A percentile compares a stretch with the other conserved stretches of the same genome.
phyloP scores from a whole-genome alignment of 2,329 filamentous ascomycete genomes.

The Leptodontidium sp. region DNA sequence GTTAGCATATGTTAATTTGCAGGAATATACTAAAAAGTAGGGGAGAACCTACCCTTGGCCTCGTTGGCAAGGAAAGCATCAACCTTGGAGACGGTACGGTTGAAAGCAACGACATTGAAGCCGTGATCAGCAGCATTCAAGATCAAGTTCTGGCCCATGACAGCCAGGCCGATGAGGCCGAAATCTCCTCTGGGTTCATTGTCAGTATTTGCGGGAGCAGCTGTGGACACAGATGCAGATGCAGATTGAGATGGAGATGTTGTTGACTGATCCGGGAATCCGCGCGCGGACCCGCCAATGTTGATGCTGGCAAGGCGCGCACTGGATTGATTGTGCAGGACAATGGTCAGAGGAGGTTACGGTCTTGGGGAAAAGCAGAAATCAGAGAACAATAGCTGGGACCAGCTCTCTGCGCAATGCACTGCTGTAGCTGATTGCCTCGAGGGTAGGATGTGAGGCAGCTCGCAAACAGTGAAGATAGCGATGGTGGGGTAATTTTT shows the following conservation, averaged over 20 bases:
- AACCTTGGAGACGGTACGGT: constrained; percentile 98
- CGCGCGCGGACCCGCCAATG: constrained; percentile 63
- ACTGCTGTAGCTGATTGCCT: background rate
- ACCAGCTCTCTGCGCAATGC: constrained; percentile 2
- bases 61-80: constrained; percentile 92
- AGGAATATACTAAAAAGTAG: background rate
- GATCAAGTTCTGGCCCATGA: constrained; percentile 91
- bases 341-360: constrained; percentile 37
- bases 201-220: constrained; percentile 39
- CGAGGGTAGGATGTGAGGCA: constrained; percentile 19
- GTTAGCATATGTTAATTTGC: constrained; percentile 27
- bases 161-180: constrained; percentile 90
- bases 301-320: constrained; percentile 78
- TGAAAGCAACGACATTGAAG: constrained; percentile 98
- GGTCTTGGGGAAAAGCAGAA: constrained; percentile 4
- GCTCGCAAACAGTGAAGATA: constrained; percentile 32
- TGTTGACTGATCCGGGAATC: constrained; percentile 19
- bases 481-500: constrained; percentile 46
- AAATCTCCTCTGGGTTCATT: constrained; percentile 67
- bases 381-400: constrained; percentile 13
- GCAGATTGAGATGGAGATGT: background rate
- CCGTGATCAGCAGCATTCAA: constrained; percentile 89
- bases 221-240: background rate
- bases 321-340: constrained; percentile 54
- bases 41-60: constrained; percentile 70